phyloP scores from a whole-genome alignment of 1,139 yeast genomes.

The Geotrichum carabidarum region DNA sequence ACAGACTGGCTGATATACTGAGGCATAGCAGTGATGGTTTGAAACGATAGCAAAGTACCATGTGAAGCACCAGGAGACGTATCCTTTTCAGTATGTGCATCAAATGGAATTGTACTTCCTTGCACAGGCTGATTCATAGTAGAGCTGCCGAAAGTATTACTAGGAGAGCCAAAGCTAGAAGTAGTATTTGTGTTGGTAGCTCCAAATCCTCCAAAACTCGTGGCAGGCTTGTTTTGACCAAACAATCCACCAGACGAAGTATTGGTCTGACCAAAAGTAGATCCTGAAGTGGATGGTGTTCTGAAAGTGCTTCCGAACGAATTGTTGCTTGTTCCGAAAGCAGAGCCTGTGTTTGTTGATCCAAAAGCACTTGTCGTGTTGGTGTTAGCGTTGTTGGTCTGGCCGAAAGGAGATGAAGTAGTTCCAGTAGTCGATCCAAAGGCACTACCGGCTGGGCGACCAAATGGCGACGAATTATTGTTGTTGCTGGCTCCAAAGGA shows the following conservation, averaged over 20 bases:
- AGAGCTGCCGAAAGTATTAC: conserved; percentile 36
- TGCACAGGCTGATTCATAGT: conserved; percentile 26
- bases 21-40: conserved; percentile 82
- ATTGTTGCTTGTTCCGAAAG: conserved; percentile 16
- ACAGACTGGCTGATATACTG: conserved; percentile 75
- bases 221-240: conserved; percentile 24
- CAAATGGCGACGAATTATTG: conserved; percentile 32
- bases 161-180: conserved; percentile 30
- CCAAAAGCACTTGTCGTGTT: conserved; percentile 33
- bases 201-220: conserved; percentile 32
- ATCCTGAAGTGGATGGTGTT: conserved; percentile 21
- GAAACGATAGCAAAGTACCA: conserved; percentile 53
- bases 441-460: conserved; percentile 21
- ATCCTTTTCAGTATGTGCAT: conserved; percentile 79
- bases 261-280: conserved; percentile 35
- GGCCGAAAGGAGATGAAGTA: conserved; percentile 41
- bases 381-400: conserved; percentile 21
- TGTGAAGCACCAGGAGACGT: conserved; percentile 37
- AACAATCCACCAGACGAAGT: conserved; percentile 31
- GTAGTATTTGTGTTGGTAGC: conserved; percentile 25
- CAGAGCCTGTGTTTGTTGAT: conserved; percentile 6
- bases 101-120: conserved; percentile 33
- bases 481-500: conserved; percentile 24
- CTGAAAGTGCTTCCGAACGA: conserved; percentile 15
- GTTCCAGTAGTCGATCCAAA: conserved; percentile 19